Percentiles rank a stretch among this genome's conserved stretches.
phyloP scores from a whole-genome alignment of 192 early-diverging fungal genomes.

The Cetraspora pellucida region DNA sequence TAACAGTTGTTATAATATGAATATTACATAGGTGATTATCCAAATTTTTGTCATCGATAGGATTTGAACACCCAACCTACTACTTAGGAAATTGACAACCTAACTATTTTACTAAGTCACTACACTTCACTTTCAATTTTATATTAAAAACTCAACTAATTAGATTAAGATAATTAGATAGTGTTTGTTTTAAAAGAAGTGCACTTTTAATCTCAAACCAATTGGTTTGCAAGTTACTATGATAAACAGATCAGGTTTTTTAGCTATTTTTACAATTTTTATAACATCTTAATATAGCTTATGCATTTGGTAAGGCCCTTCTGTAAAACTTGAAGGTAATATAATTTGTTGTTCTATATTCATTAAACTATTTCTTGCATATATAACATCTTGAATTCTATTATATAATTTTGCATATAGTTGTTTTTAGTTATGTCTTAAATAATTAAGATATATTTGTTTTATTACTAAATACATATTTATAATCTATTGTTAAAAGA shows the following conservation, averaged over 20 bases:
- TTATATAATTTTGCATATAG: slow-evolving; percentile 21
- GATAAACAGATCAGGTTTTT: slow-evolving; percentile 46
- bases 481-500: slow-evolving; percentile 35
- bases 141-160: slow-evolving; percentile 28
- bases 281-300: slow-evolving; percentile 36
- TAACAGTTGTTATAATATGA: no score
- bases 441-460: slow-evolving; percentile 18
- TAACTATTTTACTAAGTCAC: no score
- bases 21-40: no score
- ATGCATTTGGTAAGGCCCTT: no score
- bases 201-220: slow-evolving; percentile 35
- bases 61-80: no score
- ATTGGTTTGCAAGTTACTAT: slow-evolving; percentile 41
- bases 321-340: slow-evolving; percentile 15
- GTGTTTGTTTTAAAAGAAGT: slow-evolving; percentile 7
- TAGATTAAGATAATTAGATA: slow-evolving; percentile 36
- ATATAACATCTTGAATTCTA: slow-evolving; percentile 18
- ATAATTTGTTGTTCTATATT: slow-evolving; percentile 31
- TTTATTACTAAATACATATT: slow-evolving; percentile 37
- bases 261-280: slow-evolving; percentile 27
- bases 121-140: no score
- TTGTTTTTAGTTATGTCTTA: slow-evolving; percentile 22
- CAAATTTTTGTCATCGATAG: no score
- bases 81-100: no score
- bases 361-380: not conserved